Evolutionary conservation across 371 early-diverging fungal species (phyloP).

Genomic region (Syncephalastrum racemosum): DNA sequence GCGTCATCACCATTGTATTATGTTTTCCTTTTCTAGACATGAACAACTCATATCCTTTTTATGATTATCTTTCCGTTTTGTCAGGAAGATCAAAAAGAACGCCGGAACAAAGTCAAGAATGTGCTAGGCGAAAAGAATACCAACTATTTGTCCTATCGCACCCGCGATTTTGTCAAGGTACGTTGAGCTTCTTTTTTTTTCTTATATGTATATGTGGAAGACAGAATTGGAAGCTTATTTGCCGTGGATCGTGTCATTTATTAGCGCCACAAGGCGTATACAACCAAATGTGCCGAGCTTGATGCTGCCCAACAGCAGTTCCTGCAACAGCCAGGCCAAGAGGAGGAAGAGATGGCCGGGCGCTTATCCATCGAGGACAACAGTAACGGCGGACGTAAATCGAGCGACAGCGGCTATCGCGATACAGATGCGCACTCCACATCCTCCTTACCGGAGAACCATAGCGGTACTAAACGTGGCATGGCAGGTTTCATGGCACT

Average conservation of each 20-base stretch:
- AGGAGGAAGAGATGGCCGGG: not conserved
- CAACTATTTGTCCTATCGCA: conserved; percentile 11
- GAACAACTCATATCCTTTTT: too few species aligned
- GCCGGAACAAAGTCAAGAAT: conserved; percentile 13
- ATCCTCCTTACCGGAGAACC: not conserved
- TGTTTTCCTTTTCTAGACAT: too few species aligned
- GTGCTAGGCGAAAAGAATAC: conserved; percentile 17
- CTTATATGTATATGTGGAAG: not conserved
- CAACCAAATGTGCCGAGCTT: conserved; percentile 14
- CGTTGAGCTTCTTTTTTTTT: too few species aligned
- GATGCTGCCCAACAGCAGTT: conserved; percentile 8
- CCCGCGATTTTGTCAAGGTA: conserved; percentile 11
- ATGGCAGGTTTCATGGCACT: conserved; percentile 46
- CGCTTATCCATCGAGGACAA: too few species aligned
- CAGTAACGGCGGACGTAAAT: too few species aligned
- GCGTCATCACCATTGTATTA: not conserved
- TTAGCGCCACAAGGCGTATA: conserved; percentile 10
- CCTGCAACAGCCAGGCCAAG: not conserved
- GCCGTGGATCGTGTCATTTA: too few species aligned
- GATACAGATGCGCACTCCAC: not conserved
- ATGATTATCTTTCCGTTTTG: too few species aligned
- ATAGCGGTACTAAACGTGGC: conserved; percentile 22
- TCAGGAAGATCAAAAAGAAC: conserved; percentile 14
- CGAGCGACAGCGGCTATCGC: too few species aligned
- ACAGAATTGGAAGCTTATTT: too few species aligned